phyloP scores from a whole-genome alignment of 257 asterid genomes.

The Solanum habrochaites region DNA sequence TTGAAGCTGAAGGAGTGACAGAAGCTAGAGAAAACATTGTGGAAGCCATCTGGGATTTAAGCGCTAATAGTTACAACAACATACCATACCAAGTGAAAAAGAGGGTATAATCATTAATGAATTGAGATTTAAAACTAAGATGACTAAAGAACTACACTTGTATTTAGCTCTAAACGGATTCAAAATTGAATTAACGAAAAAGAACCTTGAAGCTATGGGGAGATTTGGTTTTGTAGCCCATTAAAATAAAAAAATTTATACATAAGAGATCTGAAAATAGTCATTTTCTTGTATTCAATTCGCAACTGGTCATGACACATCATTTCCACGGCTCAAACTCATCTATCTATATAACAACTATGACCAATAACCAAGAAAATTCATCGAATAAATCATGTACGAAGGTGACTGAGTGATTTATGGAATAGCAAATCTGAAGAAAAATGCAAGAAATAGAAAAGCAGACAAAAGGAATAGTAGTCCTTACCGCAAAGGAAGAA shows the following conservation, averaged over 20 bases:
- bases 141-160: neutral
- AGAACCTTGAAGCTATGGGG: neutral
- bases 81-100: neutral
- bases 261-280: neutral
- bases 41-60: conserved; percentile 36
- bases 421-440: neutral
- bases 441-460: neutral
- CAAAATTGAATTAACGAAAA: neutral
- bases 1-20: conserved; percentile 16
- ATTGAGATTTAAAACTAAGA: neutral
- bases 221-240: neutral
- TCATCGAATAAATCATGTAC: neutral
- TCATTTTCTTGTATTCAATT: neutral
- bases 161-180: neutral
- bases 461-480: neutral
- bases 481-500: neutral
- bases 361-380: neutral
- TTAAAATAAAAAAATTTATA: neutral
- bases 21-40: conserved; percentile 31
- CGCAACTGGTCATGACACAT: neutral
- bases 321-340: neutral
- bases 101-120: neutral
- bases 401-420: neutral
- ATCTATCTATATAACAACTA: neutral
- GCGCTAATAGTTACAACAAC: neutral